Percentiles rank a stretch among this genome's conserved stretches.
Evolutionary conservation across 73 alveolate genomes (phyloP).

Genomic region (Tetrahymena elliotti): DNA sequence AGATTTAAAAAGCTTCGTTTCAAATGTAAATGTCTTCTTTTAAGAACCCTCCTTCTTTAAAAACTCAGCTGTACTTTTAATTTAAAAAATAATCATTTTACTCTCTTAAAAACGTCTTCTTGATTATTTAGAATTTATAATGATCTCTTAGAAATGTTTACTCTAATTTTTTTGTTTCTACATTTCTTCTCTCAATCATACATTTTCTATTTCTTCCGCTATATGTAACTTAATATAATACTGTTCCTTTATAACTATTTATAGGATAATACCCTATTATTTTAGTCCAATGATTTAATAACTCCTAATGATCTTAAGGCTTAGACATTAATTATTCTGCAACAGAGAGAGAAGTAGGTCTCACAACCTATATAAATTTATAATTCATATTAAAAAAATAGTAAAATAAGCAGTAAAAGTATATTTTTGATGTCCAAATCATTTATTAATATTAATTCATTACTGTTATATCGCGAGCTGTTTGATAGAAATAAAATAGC

Average conservation of each 20-base stretch:
- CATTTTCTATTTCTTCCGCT: background rate
- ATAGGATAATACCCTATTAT: background rate
- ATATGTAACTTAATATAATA: background rate
- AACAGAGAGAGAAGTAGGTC: background rate
- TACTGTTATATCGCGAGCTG: background rate
- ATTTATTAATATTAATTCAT: background rate
- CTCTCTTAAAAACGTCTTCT: no score
- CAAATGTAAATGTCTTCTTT: background rate
- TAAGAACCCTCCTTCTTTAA: conserved; percentile 13
- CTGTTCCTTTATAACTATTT: background rate
- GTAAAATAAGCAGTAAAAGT: no score
- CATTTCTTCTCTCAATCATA: background rate
- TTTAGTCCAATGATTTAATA: background rate
- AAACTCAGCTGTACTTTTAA: conserved; percentile 16
- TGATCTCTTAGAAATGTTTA: background rate
- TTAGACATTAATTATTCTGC: background rate
- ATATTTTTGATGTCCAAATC: no score
- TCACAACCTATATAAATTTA: background rate
- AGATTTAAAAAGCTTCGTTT: conserved; percentile 10
- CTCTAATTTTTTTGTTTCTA: background rate
- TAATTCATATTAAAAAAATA: no score
- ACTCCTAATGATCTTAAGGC: background rate
- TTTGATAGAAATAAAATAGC: background rate
- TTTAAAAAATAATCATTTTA: background rate
- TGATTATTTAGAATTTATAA: no score